Evolutionary conservation across 208 protist genomes (phyloP).

Genomic region (Trypanosoma lewisi): DNA sequence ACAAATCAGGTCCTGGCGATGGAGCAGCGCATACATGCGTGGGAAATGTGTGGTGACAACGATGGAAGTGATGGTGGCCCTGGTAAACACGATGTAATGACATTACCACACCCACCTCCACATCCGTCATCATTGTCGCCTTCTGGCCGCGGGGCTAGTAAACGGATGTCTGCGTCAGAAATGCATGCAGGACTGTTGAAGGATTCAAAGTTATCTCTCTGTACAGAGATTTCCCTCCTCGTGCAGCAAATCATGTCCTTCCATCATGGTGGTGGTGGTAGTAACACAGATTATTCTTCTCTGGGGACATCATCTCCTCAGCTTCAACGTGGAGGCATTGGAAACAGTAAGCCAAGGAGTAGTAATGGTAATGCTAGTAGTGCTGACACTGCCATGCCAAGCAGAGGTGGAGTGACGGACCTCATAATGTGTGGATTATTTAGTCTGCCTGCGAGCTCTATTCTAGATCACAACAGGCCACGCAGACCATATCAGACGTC

Average conservation of each 20-base stretch:
- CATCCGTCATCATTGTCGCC: no score
- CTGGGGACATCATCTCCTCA: neutral
- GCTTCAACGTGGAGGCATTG: neutral
- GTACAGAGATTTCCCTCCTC: slow-evolving; percentile 18
- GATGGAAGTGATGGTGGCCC: slow-evolving; percentile 8
- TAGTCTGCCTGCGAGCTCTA: slow-evolving; percentile 2
- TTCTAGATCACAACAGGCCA: neutral
- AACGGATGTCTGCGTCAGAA: neutral
- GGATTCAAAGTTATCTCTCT: slow-evolving; percentile 17
- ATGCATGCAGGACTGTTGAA: slow-evolving; percentile 12
- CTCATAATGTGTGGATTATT: slow-evolving; percentile 14
- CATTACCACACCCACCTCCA: no score
- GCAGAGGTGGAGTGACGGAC: neutral
- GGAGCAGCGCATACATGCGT: slow-evolving; percentile 39
- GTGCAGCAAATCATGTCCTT: neutral
- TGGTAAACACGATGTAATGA: neutral
- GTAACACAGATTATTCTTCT: neutral
- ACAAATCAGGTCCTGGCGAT: slow-evolving; percentile 47
- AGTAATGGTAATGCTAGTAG: slow-evolving; percentile 3
- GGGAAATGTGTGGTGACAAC: slow-evolving; percentile 27
- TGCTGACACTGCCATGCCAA: neutral
- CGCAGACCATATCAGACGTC: neutral
- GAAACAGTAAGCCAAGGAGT: neutral
- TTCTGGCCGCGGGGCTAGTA: neutral
- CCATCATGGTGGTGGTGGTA: neutral